Percentiles rank a stretch among this genome's conserved stretches.
Conservation (phyloP, 1,139 yeast species). For the Zygosaccharomyces pseudobailii region DNA sequence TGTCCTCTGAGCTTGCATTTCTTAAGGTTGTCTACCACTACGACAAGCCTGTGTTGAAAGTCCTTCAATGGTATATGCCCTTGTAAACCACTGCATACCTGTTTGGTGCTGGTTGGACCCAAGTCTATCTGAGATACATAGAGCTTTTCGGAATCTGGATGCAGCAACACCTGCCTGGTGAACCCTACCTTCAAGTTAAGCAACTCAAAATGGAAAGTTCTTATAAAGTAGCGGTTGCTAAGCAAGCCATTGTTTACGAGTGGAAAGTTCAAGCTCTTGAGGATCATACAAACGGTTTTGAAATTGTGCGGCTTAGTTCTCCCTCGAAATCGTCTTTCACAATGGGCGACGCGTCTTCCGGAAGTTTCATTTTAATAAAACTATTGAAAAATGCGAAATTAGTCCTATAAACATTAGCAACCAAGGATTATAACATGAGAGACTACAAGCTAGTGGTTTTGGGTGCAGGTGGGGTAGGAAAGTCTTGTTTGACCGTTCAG, state of each 20-base stretch:
- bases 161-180: slow-evolving; percentile 12
- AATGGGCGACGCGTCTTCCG: not conserved
- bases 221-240: not conserved
- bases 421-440: slow-evolving; percentile 25
- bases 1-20: slow-evolving; percentile 24
- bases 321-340: not conserved
- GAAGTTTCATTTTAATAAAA: not conserved
- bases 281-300: not conserved
- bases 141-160: slow-evolving; percentile 21
- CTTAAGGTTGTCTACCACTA: slow-evolving; percentile 22
- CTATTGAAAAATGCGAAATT: too few species aligned
- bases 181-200: slow-evolving; percentile 18
- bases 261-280: not conserved
- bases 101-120: slow-evolving; percentile 8
- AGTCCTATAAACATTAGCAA: too few species aligned
- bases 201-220: slow-evolving; percentile 12
- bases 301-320: not conserved
- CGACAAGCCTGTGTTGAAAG: slow-evolving; percentile 15
- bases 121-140: slow-evolving; percentile 19
- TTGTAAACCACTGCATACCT: slow-evolving; percentile 24
- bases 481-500: slow-evolving; percentile 89
- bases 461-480: slow-evolving; percentile 98
- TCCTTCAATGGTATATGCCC: slow-evolving; percentile 11
- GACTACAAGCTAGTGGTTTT: slow-evolving; percentile 82
- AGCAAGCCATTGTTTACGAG: not conserved